Evolutionary conservation across 352 stramenopile species (phyloP), one percentile per base, ranked within the genome.

Genomic region (Pythium folliculosum): DNA sequence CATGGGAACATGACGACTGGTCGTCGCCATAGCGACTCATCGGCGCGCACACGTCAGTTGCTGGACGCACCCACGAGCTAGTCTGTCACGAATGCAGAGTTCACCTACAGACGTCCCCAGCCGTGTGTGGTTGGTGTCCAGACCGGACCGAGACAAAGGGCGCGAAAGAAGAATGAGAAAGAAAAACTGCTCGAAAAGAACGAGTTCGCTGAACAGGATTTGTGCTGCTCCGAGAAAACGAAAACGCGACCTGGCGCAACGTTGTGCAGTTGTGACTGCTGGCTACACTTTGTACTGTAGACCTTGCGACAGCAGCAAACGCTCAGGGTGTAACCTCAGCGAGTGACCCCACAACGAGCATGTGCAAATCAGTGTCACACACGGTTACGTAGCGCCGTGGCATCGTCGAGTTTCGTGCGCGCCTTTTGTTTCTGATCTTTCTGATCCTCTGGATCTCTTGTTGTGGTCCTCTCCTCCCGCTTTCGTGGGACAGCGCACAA

Each of bases 161-260:
- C 47, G 25, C 47, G 35, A 47, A 25, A 52, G 56, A 63, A 43
- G 40, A 51, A 49, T 12, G 35, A 43, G 37, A 38, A 38, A 22
- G 51, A 63, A 51, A 63, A 53, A 63, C 12, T 25, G 35, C 21
- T 43, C 32, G 38, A 35, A 63, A 53, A 62, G 55, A 62, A 63
- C 56, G n/a, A 53, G 22, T 21, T 55, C 22, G 25, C 48, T 55
- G 48, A 55, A 37, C 23, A 37, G 48, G 48, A 55, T 55, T 55
- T 47, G 48, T 38, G 23, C 16, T 17, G 21, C 50, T 38, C 57
- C 14, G 43, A 64, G 25, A 54, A 54, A 64, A 44, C n/a, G 45
- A 52, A 52, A 52, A 52, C 6, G 45, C 45, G 45, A 52, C 45
- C 13, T 52, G 22, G 45, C n/a, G 22, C 22, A 25, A 27, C 22